Evolutionary conservation across 352 stramenopile species (phyloP).

Genomic region (Halophytophthora batemanensis): DNA sequence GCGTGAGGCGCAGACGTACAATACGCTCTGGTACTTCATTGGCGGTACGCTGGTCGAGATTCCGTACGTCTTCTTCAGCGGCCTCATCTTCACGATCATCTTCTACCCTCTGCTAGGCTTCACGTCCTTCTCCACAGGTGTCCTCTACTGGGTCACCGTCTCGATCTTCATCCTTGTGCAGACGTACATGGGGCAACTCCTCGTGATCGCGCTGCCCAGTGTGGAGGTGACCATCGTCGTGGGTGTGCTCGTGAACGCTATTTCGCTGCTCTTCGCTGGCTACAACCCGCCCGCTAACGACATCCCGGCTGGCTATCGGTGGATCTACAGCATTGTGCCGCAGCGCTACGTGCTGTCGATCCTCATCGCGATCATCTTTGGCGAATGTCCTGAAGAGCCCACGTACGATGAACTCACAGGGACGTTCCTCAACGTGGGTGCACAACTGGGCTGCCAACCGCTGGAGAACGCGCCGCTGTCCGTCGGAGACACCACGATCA

Average conservation of each 20-base stretch:
- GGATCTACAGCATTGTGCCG: conserved; percentile 42
- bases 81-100: conserved; percentile 32
- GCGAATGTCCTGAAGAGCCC: conserved; percentile 23
- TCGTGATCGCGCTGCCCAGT: conserved; percentile 28
- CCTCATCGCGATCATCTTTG: conserved; percentile 23
- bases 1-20: conserved; percentile 76
- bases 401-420: conserved; percentile 19
- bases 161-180: conserved; percentile 34
- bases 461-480: conserved; percentile 26
- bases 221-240: conserved; percentile 36
- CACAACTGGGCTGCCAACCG: conserved; percentile 32
- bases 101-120: conserved; percentile 44
- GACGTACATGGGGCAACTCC: conserved; percentile 34
- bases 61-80: conserved; percentile 34
- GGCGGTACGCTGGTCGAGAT: conserved; percentile 73
- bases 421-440: conserved; percentile 16
- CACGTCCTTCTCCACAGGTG: conserved; percentile 15
- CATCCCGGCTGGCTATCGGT: conserved; percentile 44
- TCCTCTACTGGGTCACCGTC: conserved; percentile 40
- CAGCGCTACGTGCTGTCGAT: conserved; percentile 28
- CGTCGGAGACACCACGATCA: conserved; percentile 23
- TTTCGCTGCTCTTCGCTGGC: conserved; percentile 64
- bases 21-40: conserved; percentile 54
- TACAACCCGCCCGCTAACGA: conserved; percentile 44
- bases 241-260: conserved; percentile 35